phyloP scores from a whole-genome alignment of 202 grass and related monocot genomes.

The Panicum hallii region DNA sequence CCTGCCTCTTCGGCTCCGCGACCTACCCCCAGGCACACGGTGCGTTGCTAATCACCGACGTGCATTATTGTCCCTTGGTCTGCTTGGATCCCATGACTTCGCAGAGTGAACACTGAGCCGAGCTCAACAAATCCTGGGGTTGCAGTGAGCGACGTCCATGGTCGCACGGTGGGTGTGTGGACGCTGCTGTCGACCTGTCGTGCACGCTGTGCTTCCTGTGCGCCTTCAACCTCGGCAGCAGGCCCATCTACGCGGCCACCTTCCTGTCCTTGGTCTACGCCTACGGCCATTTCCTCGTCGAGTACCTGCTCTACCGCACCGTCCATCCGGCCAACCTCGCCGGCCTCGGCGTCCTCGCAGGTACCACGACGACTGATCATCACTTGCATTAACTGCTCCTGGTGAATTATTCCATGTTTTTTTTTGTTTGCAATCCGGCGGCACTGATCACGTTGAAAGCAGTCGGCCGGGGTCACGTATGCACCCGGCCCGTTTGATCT shows the following conservation, averaged over 20 bases:
- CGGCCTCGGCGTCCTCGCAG: slow-evolving; percentile 38
- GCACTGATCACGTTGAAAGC: too few species aligned
- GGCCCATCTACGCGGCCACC: slow-evolving; percentile 39
- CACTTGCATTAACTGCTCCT: too few species aligned
- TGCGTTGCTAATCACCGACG: too few species aligned
- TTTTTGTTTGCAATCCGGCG: too few species aligned
- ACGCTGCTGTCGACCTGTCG: slow-evolving; percentile 56
- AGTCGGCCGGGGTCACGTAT: too few species aligned
- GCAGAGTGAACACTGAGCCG: too few species aligned
- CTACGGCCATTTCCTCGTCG: slow-evolving; percentile 47
- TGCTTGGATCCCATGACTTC: too few species aligned
- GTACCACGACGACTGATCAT: too few species aligned
- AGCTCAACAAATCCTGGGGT: too few species aligned
- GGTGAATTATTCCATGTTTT: too few species aligned
- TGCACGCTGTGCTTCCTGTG: slow-evolving; percentile 51
- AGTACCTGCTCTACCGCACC: slow-evolving; percentile 48
- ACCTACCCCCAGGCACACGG: slow-evolving; percentile 36
- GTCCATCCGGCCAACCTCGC: slow-evolving; percentile 30
- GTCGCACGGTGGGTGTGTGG: slow-evolving; percentile 53
- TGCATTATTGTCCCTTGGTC: too few species aligned
- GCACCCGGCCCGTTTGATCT: too few species aligned
- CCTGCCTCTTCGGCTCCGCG: slow-evolving; percentile 45
- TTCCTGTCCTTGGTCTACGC: slow-evolving; percentile 53
- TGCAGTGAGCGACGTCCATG: slow-evolving; percentile 55
- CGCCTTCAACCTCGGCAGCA: slow-evolving; percentile 60